Evolutionary conservation across 345 rosid species (phyloP).

Genomic region (Gossypium bickii): DNA sequence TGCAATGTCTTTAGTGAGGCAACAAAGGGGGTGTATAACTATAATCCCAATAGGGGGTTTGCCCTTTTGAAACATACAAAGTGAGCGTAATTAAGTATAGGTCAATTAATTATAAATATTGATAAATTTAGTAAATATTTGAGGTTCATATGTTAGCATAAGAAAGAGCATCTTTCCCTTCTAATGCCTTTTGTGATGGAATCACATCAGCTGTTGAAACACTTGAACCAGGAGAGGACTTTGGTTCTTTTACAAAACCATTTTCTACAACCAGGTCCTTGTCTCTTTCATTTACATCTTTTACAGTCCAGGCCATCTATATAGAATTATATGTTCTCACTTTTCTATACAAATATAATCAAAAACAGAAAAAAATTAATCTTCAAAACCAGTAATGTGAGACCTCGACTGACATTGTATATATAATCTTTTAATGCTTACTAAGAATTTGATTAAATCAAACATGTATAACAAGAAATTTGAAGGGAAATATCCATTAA

Average conservation of each 20-base stretch:
- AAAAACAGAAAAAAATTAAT: not conserved
- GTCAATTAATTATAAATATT: too few species aligned
- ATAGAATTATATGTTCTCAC: slow-evolving; percentile 16
- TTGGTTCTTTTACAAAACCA: slow-evolving; percentile 59
- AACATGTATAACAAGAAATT: not conserved
- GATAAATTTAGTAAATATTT: too few species aligned
- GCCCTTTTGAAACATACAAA: not conserved
- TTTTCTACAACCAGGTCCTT: slow-evolving; percentile 45
- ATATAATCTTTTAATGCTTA: not conserved
- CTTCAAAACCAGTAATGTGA: not conserved
- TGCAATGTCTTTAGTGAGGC: slow-evolving; percentile 25
- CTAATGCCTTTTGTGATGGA: slow-evolving; percentile 35
- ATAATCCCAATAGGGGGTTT: slow-evolving; percentile 22
- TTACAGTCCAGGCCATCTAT: slow-evolving; percentile 59
- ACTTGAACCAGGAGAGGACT: slow-evolving; percentile 46
- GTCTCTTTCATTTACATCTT: slow-evolving; percentile 51
- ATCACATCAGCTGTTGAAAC: slow-evolving; percentile 30
- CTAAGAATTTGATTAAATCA: not conserved
- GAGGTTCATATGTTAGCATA: slow-evolving; percentile 53
- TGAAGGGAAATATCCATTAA: too few species aligned
- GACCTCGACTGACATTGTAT: not conserved
- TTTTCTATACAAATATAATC: slow-evolving; percentile 24
- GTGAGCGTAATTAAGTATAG: too few species aligned
- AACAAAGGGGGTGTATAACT: slow-evolving; percentile 5
- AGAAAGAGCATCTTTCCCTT: slow-evolving; percentile 70